Conservation (phyloP, 495 filamentous ascomycete species). For the Echria macrotheca region DNA sequence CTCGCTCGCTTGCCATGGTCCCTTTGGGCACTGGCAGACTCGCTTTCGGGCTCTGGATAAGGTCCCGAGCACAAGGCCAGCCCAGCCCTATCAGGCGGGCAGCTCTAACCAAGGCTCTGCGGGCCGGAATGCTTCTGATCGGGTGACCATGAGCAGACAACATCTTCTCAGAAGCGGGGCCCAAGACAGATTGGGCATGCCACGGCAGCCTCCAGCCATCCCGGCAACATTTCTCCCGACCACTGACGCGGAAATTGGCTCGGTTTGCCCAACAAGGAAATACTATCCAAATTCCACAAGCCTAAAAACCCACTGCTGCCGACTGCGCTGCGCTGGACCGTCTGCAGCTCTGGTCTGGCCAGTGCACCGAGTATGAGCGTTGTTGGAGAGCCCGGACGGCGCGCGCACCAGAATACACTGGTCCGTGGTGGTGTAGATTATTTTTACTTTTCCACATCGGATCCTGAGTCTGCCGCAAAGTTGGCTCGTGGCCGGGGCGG, state of each 20-base stretch:
- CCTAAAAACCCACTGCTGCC: not conserved
- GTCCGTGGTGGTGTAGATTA: constrained; percentile 1
- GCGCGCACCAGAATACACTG: not conserved
- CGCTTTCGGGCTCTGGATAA: not conserved
- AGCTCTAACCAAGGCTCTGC: not conserved
- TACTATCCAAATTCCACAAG: not conserved
- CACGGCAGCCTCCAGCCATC: no score
- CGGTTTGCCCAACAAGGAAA: constrained; percentile 12
- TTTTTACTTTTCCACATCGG: constrained; percentile 6
- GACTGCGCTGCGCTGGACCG: no score
- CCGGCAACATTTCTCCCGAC: no score
- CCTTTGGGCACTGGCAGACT: constrained; percentile 4
- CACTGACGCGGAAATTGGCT: not conserved
- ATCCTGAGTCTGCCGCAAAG: not conserved
- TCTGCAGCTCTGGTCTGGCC: no score
- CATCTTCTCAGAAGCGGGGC: no score
- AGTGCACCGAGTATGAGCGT: no score
- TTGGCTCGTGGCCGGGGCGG: constrained; percentile 2
- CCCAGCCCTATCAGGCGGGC: constrained; percentile 8
- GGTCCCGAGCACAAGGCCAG: not conserved
- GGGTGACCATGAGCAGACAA: not conserved
- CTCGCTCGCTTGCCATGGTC: constrained; percentile 7
- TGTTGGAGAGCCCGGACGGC: no score
- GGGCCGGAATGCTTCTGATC: not conserved
- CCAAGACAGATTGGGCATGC: no score